These are phyloP conservation scores for Cladosporium colombiae DNA, from an alignment of 2,329 filamentous ascomycete species.

Conservation along the genomic window DNA sequence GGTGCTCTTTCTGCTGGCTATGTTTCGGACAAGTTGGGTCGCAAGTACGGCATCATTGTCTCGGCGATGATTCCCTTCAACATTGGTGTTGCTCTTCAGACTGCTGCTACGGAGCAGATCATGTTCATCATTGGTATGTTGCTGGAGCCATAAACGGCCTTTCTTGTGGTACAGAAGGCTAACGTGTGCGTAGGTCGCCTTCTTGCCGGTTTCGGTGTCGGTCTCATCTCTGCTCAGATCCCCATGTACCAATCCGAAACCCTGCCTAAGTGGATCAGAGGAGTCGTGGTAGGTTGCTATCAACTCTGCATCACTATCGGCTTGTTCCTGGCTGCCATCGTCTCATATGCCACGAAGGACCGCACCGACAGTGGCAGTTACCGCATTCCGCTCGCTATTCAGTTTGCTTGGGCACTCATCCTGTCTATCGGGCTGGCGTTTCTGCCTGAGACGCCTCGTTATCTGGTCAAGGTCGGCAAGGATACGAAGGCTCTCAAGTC, in stretches of 20 bases:
- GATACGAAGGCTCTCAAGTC: conserved; percentile 35
- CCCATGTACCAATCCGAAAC: conserved; percentile 81
- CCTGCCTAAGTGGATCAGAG: conserved; percentile 79
- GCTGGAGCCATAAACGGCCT: background rate
- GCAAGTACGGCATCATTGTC: conserved; percentile 68
- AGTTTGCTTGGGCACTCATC: conserved; percentile 40
- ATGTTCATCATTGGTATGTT: conserved; percentile 50
- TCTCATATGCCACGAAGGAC: conserved; percentile 66
- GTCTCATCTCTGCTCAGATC: conserved; percentile 59
- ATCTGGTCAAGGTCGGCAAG: conserved; percentile 38
- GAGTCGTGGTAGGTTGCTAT: conserved; percentile 73
- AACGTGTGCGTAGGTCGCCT: conserved; percentile 44
- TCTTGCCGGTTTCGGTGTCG: conserved; percentile 71
- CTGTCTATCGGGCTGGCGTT: conserved; percentile 36
- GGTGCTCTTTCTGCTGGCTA: conserved; percentile 72
- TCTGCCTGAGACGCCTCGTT: conserved; percentile 40
- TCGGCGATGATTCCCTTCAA: conserved; percentile 64
- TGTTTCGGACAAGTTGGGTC: conserved; percentile 68
- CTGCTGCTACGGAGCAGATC: conserved; percentile 61
- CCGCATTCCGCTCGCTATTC: conserved; percentile 40
- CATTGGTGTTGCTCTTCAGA: conserved; percentile 71
- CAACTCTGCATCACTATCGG: conserved; percentile 76
- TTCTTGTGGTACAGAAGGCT: background rate
- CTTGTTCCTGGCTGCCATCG: conserved; percentile 64
- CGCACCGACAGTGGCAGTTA: conserved; percentile 39